These are phyloP conservation scores for Pseudozyma pruni DNA, from an alignment of 1,284 basidiomycete genomes.

Conservation along the genomic window DNA sequence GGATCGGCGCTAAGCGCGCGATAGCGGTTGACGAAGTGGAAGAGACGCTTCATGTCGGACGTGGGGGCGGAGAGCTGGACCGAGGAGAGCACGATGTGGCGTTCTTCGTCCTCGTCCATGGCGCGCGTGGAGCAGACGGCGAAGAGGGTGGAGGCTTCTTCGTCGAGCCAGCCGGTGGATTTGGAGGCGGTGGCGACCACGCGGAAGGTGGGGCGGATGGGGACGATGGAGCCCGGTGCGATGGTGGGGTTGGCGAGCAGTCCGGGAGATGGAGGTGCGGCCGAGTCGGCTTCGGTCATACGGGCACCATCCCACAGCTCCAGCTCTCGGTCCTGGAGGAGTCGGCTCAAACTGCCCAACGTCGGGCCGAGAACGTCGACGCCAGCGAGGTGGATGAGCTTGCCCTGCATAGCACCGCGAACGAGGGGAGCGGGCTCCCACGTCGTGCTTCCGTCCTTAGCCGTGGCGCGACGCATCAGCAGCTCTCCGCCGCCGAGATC, in stretches of 20 bases:
- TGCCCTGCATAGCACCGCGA: slow-evolving; percentile 64
- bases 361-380: slow-evolving; percentile 68
- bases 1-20: slow-evolving; percentile 58
- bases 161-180: slow-evolving; percentile 66
- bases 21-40: slow-evolving; percentile 65
- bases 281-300: slow-evolving; percentile 28
- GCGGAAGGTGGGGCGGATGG: slow-evolving; percentile 61
- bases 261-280: neutral
- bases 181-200: slow-evolving; percentile 66
- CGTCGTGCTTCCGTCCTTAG: slow-evolving; percentile 60
- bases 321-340: slow-evolving; percentile 63
- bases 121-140: slow-evolving; percentile 63
- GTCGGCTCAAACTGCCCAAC: slow-evolving; percentile 58
- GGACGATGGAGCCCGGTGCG: slow-evolving; percentile 26
- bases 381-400: slow-evolving; percentile 68
- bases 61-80: slow-evolving; percentile 26
- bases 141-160: slow-evolving; percentile 66
- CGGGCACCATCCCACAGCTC: slow-evolving; percentile 66
- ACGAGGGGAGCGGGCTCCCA: slow-evolving; percentile 66
- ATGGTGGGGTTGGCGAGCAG: slow-evolving; percentile 5
- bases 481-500: slow-evolving; percentile 68
- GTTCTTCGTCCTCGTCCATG: slow-evolving; percentile 67
- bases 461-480: slow-evolving; percentile 63
- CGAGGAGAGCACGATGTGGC: slow-evolving; percentile 48
- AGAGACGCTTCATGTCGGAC: slow-evolving; percentile 47